Conservation (phyloP, 1,284 basidiomycete genomes). For the Malassezia arunalokei region DNA sequence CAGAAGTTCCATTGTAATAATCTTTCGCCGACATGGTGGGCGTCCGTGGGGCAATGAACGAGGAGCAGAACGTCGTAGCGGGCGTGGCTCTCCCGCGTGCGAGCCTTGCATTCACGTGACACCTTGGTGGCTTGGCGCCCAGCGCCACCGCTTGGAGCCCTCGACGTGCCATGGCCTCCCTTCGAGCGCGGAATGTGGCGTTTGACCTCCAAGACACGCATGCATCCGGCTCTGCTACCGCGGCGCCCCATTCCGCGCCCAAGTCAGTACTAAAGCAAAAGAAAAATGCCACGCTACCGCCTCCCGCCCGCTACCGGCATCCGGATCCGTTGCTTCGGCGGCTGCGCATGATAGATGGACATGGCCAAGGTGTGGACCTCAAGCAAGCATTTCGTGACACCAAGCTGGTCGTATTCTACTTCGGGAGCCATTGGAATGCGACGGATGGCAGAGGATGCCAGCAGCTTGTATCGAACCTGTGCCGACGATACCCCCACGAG, state of each 20-base stretch:
- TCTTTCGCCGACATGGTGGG: constrained; percentile 14
- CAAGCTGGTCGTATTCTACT: constrained; percentile 46
- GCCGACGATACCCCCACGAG: constrained; percentile 36
- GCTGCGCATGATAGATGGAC: constrained; percentile 39
- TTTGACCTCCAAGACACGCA: too few relatives aligned
- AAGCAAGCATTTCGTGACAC: constrained; percentile 36
- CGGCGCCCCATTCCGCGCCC: constrained; percentile 7
- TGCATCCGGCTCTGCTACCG: too few relatives aligned
- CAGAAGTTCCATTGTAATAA: constrained; percentile 10
- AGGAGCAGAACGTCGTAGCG: too few relatives aligned
- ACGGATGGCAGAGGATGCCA: constrained; percentile 30
- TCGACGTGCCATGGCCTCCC: too few relatives aligned
- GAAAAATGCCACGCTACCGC: constrained; percentile 20
- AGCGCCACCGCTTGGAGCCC: too few relatives aligned
- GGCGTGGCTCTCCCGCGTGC: too few relatives aligned
- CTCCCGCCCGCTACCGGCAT: constrained; percentile 40
- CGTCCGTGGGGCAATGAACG: too few relatives aligned
- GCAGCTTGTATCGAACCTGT: constrained; percentile 29
- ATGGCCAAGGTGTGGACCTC: constrained; percentile 39
- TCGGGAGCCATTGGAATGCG: constrained; percentile 42
- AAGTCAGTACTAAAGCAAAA: constrained; percentile 43
- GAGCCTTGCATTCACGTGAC: too few relatives aligned
- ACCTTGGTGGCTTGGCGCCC: too few relatives aligned
- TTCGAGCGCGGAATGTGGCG: too few relatives aligned
- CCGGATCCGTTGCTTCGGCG: constrained; percentile 45